Evolutionary conservation across 2,329 filamentous ascomycete genomes (phyloP).

Genomic region (Xylaria sp.): DNA sequence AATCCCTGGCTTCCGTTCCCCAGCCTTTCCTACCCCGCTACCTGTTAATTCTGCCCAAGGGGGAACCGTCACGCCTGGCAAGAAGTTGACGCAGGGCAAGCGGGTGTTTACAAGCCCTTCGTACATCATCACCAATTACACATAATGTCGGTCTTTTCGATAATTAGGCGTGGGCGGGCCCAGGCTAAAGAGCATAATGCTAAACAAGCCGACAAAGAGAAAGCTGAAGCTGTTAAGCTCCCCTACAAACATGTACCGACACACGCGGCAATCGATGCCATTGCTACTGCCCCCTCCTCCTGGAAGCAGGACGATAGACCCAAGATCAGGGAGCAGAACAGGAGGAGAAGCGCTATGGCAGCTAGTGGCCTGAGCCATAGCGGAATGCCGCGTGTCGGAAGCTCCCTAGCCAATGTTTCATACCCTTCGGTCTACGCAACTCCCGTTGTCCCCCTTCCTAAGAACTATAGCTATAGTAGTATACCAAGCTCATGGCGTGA

Average conservation of each 20-base stretch:
- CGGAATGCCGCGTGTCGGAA: conserved; percentile 58
- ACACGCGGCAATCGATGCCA: conserved; percentile 69
- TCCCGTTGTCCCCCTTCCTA: conserved; percentile 55
- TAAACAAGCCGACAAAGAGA: conserved; percentile 60
- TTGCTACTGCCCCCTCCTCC: conserved; percentile 63
- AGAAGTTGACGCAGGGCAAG: conserved; percentile 19
- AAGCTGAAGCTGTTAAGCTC: conserved; percentile 54
- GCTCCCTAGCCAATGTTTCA: conserved; percentile 59
- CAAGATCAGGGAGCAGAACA: conserved; percentile 63
- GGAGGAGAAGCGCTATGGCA: conserved; percentile 61
- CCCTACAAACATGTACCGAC: conserved; percentile 71
- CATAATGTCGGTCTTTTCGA: conserved; percentile 40
- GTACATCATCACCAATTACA: conserved; percentile 2
- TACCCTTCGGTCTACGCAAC: conserved; percentile 57
- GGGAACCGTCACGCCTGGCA: conserved; percentile 11
- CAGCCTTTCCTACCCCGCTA: background rate
- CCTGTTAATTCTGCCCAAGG: conserved; percentile 2
- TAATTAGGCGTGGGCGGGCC: conserved; percentile 49
- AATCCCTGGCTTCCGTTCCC: background rate
- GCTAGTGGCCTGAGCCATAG: conserved; percentile 51
- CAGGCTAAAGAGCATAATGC: conserved; percentile 66
- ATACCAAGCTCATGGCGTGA: conserved; percentile 48
- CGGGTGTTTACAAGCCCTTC: conserved; percentile 7
- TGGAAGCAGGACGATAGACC: conserved; percentile 61
- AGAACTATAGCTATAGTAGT: conserved; percentile 58